Evolutionary conservation across 768 basidiomycete species (phyloP).

Genomic region (Coprinopsis strossmayeri): DNA sequence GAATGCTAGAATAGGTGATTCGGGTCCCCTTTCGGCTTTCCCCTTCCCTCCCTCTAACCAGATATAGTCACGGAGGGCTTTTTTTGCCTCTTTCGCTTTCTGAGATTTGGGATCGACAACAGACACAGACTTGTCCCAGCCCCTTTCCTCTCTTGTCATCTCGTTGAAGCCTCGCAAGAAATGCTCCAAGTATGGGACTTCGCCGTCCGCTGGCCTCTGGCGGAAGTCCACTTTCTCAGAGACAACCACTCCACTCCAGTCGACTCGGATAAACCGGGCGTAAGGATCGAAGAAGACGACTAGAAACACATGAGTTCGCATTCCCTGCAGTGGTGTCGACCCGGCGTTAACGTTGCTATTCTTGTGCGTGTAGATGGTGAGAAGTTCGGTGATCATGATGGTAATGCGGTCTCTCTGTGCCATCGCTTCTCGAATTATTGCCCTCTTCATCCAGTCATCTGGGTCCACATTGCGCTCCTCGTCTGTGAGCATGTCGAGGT

Average conservation of each 20-base stretch:
- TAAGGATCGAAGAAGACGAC: neutral
- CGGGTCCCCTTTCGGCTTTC: neutral
- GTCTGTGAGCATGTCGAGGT: too few relatives aligned
- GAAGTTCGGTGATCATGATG: neutral
- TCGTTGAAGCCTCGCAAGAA: neutral
- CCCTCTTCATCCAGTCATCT: neutral
- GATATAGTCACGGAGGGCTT: neutral
- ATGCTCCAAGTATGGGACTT: neutral
- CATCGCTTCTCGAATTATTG: neutral
- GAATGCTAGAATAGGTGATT: neutral
- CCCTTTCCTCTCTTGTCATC: neutral
- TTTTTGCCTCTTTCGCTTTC: neutral
- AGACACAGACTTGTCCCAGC: neutral
- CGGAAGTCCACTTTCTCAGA: neutral
- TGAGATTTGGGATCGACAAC: neutral
- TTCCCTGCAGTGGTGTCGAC: neutral
- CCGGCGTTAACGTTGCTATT: neutral
- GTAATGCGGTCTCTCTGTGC: neutral
- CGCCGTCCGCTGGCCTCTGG: neutral
- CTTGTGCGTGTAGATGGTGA: neutral
- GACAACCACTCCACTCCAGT: neutral
- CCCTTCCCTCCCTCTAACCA: neutral
- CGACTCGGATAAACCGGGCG: neutral
- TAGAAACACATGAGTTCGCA: neutral
- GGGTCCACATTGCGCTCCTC: neutral